Conservation (phyloP, 2,329 filamentous ascomycete species). For the Xylariaceae sp. region DNA sequence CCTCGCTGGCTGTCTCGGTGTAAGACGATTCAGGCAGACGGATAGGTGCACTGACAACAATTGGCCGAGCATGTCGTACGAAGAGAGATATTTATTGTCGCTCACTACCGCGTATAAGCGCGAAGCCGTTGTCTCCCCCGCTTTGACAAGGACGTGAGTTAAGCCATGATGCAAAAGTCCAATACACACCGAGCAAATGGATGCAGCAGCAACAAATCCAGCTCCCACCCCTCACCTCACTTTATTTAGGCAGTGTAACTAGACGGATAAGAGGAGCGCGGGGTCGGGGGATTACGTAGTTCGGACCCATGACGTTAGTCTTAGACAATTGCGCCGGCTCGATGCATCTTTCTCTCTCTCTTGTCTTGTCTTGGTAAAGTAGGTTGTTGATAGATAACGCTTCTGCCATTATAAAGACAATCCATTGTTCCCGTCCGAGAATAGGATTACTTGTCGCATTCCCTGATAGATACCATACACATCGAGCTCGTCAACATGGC, state of each 20-base stretch:
- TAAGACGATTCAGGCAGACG: neutral
- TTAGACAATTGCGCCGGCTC: neutral
- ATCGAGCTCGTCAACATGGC: constrained; percentile 39
- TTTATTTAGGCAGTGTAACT: neutral
- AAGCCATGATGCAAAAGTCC: no score
- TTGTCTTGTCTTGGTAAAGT: no score
- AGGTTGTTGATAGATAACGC: no score
- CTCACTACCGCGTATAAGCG: no score
- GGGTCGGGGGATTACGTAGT: neutral
- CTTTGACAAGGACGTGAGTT: no score
- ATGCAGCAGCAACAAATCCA: neutral
- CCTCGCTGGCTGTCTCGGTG: no score
- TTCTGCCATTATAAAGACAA: no score
- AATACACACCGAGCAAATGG: no score
- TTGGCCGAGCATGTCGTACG: neutral
- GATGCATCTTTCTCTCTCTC: no score
- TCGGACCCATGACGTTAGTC: neutral
- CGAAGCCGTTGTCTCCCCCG: no score
- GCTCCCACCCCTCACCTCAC: neutral
- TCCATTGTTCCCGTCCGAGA: no score
- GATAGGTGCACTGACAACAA: neutral
- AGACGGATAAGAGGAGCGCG: neutral
- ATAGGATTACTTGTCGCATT: neutral
- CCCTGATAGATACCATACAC: neutral
- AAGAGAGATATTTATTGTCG: neutral